Conservation (phyloP, 73 alveolate genomes). For the Stentor coeruleus region DNA sequence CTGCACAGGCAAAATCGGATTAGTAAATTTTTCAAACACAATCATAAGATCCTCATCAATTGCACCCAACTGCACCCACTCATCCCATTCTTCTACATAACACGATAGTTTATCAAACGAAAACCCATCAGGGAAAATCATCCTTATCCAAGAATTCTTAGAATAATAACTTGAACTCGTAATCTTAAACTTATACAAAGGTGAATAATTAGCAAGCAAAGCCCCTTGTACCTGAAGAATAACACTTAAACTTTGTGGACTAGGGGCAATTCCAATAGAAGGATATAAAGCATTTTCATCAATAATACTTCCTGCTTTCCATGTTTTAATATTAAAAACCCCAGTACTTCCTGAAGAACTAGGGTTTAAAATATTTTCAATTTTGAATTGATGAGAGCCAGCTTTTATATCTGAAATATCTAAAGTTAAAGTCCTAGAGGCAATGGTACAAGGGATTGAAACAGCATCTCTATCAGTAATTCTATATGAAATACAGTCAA, state of each 20-base stretch:
- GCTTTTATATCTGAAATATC: not conserved
- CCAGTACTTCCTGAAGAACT: slow-evolving; percentile 24
- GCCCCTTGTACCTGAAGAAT: slow-evolving; percentile 1
- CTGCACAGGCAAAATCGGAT: not conserved
- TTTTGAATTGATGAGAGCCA: not conserved
- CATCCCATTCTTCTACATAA: slow-evolving; percentile 16
- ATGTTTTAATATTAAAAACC: slow-evolving; percentile 6
- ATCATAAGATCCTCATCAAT: not conserved
- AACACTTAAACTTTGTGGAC: not conserved
- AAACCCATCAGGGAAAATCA: not conserved
- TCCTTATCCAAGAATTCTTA: slow-evolving; percentile 1
- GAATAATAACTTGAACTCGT: not conserved
- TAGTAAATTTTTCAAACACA: not conserved
- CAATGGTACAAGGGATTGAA: slow-evolving; percentile 12
- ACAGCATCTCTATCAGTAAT: not conserved
- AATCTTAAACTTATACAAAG: not conserved
- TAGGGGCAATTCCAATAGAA: not conserved
- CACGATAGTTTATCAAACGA: slow-evolving; percentile 10
- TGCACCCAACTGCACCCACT: not conserved
- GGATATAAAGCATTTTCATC: slow-evolving; percentile 18
- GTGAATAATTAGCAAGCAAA: slow-evolving; percentile 16
- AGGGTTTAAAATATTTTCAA: not conserved
- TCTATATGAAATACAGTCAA: not conserved
- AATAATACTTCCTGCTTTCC: not conserved
- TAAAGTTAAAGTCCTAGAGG: not conserved